phyloP scores from a whole-genome alignment of 2,329 filamentous ascomycete genomes.

The Graphium sp. region DNA sequence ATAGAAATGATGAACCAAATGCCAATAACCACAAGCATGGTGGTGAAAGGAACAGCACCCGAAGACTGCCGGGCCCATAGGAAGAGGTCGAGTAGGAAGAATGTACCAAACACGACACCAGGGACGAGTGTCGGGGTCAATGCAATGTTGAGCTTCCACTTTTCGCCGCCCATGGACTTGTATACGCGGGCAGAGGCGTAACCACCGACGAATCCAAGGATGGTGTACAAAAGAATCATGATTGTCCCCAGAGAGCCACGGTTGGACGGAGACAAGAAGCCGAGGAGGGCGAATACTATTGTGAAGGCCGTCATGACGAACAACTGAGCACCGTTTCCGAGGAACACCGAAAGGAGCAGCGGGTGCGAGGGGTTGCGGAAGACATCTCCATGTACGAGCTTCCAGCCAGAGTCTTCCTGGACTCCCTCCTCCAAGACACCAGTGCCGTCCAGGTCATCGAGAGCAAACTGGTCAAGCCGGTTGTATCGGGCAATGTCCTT shows the following conservation, averaged over 20 bases:
- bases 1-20: slow-evolving; percentile 98
- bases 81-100: slow-evolving; percentile 93
- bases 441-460: slow-evolving; percentile 75
- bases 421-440: slow-evolving; percentile 74
- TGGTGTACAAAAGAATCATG: slow-evolving; percentile 81
- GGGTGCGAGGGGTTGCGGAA: slow-evolving; percentile 78
- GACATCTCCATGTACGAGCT: slow-evolving; percentile 91
- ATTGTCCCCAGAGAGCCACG: slow-evolving; percentile 86
- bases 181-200: slow-evolving; percentile 84
- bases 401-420: slow-evolving; percentile 97
- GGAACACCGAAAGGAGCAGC: slow-evolving; percentile 68
- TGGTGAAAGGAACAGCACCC: slow-evolving; percentile 88
- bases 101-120: slow-evolving; percentile 66
- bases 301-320: slow-evolving; percentile 97
- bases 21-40: slow-evolving; percentile 81
- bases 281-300: slow-evolving; percentile 81
- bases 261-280: slow-evolving; percentile 90
- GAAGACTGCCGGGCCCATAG: slow-evolving; percentile 87
- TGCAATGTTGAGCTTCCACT: slow-evolving; percentile 87
- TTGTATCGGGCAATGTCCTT: slow-evolving; percentile 98
- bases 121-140: slow-evolving; percentile 78
- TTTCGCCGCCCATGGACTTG: slow-evolving; percentile 81
- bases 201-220: slow-evolving; percentile 84
- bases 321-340: slow-evolving; percentile 87
- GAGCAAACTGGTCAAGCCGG: slow-evolving; percentile 73